Evolutionary conservation across 2,329 filamentous ascomycete species (phyloP).

Genomic region (Helotiales sp.): DNA sequence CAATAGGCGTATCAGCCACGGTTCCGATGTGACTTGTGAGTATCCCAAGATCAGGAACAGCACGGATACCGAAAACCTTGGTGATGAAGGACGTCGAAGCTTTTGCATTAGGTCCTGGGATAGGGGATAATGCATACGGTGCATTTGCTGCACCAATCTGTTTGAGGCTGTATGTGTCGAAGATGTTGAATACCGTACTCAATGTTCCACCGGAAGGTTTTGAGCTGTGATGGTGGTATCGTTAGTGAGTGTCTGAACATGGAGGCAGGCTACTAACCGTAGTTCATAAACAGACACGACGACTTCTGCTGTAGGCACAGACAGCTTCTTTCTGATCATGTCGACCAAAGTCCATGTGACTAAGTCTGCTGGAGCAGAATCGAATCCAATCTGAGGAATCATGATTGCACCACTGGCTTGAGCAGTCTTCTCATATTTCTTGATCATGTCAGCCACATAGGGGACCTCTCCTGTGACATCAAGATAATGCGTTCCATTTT

Average conservation of each 20-base stretch:
- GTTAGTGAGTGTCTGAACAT: constrained; percentile 7
- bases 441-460: constrained; percentile 60
- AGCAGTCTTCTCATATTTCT: constrained; percentile 55
- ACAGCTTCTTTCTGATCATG: constrained; percentile 49
- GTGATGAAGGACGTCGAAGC: constrained; percentile 41
- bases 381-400: constrained; percentile 61
- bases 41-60: constrained; percentile 53
- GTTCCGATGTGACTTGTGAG: constrained; percentile 53
- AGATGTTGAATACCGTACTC: constrained; percentile 61
- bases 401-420: constrained; percentile 56
- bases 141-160: constrained; percentile 46
- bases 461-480: constrained; percentile 63
- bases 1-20: constrained; percentile 51
- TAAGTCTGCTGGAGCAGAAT: constrained; percentile 63
- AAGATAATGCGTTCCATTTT: constrained; percentile 63
- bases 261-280: constrained; percentile 34
- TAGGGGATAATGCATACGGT: constrained; percentile 59
- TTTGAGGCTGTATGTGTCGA: constrained; percentile 52
- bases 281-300: constrained; percentile 49
- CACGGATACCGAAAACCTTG: constrained; percentile 49
- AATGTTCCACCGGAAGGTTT: constrained; percentile 66
- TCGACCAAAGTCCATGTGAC: constrained; percentile 52
- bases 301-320: constrained; percentile 52
- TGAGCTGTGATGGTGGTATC: constrained; percentile 41
- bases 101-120: constrained; percentile 39